Evolutionary conservation across 192 early-diverging fungal species (phyloP), one percentile per base, ranked within the genome.

Genomic region (Gryganskiella cystojenkinii): DNA sequence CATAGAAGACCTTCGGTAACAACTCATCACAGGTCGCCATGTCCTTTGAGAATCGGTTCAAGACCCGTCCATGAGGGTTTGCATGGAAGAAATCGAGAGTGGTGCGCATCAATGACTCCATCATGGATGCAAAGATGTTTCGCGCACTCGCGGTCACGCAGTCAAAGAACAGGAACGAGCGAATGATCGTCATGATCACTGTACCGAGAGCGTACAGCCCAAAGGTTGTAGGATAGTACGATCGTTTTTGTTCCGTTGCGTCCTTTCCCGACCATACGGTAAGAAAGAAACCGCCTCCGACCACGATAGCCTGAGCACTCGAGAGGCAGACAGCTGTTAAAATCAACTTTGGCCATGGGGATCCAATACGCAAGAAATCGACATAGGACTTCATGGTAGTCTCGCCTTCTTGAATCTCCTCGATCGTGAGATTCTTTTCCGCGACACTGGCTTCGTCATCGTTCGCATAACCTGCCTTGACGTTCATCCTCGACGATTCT

Each of bases 11-110:
- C 37, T 64, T 45, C 9, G 88, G 88, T 53, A 91, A 44, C 63
- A 80, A 71, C 42, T 89, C 85, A 58, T 93, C 93, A 0, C 87
- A 51, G 22, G 82, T 64, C 25, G 79, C 72, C 51, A 90, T 83
- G 56, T 90, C 86, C 14, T 86, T 66, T 17, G 72, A 81, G 81
- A 93, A 87, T 56, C 90, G 70, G 33, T 89, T 83, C 51, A 92
- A 53, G 4, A 93, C 60, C 7, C 83, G 64, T 11, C 92, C 92
- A 10, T 86, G 83, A 0, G 90, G 83, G 55, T 84, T 83, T 20
- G 22, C 44, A 5, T 82, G 55, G 49, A 94, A 92, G 51, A 88
- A 89, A 13, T 51, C 46, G 70, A 92, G 78, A 10, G 83, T 85
- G 4, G 62, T 47, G 0, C 40, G 11, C 54, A 90, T 73, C 2